These are phyloP conservation scores for Daldinia bambusicola DNA, from an alignment of 495 filamentous ascomycete genomes.

Conservation along the genomic window DNA sequence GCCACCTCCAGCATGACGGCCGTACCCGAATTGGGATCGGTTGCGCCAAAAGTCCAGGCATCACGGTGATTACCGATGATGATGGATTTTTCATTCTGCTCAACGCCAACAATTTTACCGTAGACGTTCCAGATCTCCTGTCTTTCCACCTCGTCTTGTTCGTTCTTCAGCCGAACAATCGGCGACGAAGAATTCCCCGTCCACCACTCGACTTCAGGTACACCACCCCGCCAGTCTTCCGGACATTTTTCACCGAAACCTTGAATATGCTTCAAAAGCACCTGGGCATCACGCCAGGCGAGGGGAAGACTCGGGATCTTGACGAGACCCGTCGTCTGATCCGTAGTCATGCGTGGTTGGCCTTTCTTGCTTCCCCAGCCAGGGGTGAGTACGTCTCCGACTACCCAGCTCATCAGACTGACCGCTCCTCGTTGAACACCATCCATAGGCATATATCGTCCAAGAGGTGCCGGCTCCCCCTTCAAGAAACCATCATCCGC, in stretches of 20 bases:
- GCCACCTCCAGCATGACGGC: slow-evolving; percentile 90
- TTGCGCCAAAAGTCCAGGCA: slow-evolving; percentile 89
- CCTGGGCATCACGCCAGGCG: slow-evolving; percentile 86
- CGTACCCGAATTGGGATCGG: slow-evolving; percentile 86
- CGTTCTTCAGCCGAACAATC: slow-evolving; percentile 82
- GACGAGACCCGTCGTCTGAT: slow-evolving; percentile 76
- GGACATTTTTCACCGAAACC: slow-evolving; percentile 78
- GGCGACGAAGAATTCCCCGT: slow-evolving; percentile 81
- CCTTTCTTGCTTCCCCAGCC: slow-evolving; percentile 82
- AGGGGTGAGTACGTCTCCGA: slow-evolving; percentile 89
- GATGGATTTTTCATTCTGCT: slow-evolving; percentile 84
- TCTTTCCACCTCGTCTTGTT: slow-evolving; percentile 83
- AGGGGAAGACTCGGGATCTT: slow-evolving; percentile 90
- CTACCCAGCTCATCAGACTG: slow-evolving; percentile 80
- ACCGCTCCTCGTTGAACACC: slow-evolving; percentile 87
- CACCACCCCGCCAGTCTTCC: slow-evolving; percentile 78
- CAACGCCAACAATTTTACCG: slow-evolving; percentile 81
- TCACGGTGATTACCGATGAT: slow-evolving; percentile 95
- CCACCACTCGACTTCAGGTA: slow-evolving; percentile 81
- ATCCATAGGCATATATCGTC: slow-evolving; percentile 79
- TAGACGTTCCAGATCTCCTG: slow-evolving; percentile 92
- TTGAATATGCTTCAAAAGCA: slow-evolving; percentile 78
- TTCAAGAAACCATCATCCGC: slow-evolving; percentile 78
- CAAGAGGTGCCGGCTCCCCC: slow-evolving; percentile 75
- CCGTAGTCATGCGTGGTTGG: slow-evolving; percentile 70